Base-by-base conservation (phyloP, 129 eudicot genomes). In the Artemisia argyi region DNA sequence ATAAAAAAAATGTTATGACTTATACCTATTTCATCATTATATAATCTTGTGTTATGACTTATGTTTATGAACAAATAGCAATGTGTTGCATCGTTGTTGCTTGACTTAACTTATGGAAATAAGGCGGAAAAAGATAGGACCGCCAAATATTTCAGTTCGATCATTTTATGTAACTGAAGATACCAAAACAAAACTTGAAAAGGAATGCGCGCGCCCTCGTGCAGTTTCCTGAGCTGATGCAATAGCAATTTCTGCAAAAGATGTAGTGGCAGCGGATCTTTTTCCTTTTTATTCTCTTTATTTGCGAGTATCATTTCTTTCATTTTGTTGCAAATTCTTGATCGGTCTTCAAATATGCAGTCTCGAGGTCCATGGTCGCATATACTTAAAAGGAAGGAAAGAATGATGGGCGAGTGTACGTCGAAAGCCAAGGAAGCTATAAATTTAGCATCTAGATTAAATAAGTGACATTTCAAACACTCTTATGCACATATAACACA, bases 61-160 rank as follows among this genome's bases (percentile, higher is more conserved):
- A 8, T 59, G 51, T 68, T 22, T 53, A 7, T 52, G 63, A 22
- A 19, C 12, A 30, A 18, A 11, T 54, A 91, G 96, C 91, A 91
- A 56, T 91, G 97, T 69, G 96, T 88, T 76, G 96, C 97, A 19
- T 88, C 97, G 4, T 71, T 91, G 57, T 64, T 88, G 76, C 79
- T 88, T 49, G 91, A 91, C 78, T 91, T 90, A 26, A 80, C 92
- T 55, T 69, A 76, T 1, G 79, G 24, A 52, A 91, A 82, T 91
- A 83, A 88, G 53, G 97, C 96, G 14, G 96, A 91, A 78, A 91
- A 88, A 62, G 93, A 30, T 86, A 58, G 96, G 97, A 3, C 96
- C 96, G 35, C 96, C 91, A 17, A 86, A 91, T 60, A 62, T 84
- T 57, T 91, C 96, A 7, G 78, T 91, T 65, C 58, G 87, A 61